Conservation (phyloP, 2,329 filamentous ascomycete genomes). For the Coniochaeta sp. region DNA sequence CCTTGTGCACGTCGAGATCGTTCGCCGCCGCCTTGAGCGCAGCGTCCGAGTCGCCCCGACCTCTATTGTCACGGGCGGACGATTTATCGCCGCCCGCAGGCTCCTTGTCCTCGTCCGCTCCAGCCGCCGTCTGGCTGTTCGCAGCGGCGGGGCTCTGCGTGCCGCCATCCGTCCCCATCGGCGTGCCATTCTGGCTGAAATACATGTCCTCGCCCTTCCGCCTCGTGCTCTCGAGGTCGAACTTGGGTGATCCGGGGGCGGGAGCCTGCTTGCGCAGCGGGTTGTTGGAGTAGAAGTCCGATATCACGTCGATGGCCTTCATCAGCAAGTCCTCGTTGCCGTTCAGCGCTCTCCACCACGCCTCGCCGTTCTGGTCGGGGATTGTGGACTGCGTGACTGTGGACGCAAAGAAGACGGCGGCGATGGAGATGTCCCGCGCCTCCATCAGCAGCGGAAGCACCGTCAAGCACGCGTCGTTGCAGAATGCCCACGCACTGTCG, state of each 20-base stretch:
- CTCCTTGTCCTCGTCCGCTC: not conserved
- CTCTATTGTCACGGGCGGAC: not conserved
- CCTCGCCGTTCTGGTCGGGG: slow-evolving; percentile 63
- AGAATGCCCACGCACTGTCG: slow-evolving; percentile 86
- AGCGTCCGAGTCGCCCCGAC: slow-evolving; percentile 21
- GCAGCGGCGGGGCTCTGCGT: slow-evolving; percentile 37
- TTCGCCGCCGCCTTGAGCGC: slow-evolving; percentile 23
- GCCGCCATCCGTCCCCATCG: slow-evolving; percentile 33
- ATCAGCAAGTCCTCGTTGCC: slow-evolving; percentile 64
- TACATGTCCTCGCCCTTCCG: slow-evolving; percentile 33
- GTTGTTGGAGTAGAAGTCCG: slow-evolving; percentile 59
- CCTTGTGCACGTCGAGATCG: slow-evolving; percentile 16
- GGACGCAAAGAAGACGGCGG: slow-evolving; percentile 79
- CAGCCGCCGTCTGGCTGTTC: not conserved
- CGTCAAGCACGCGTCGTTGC: slow-evolving; percentile 84
- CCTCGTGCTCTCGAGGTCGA: slow-evolving; percentile 48
- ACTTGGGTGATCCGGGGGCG: slow-evolving; percentile 43
- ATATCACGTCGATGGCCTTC: slow-evolving; percentile 69
- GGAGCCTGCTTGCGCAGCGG: slow-evolving; percentile 50
- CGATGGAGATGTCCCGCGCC: slow-evolving; percentile 74
- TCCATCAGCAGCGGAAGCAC: slow-evolving; percentile 75
- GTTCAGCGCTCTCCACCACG: slow-evolving; percentile 81
- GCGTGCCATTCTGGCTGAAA: slow-evolving; percentile 38
- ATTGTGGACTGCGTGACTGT: slow-evolving; percentile 68
- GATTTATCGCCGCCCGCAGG: not conserved